phyloP scores from a whole-genome alignment of 345 rosid species.

The Brassica carinata region DNA sequence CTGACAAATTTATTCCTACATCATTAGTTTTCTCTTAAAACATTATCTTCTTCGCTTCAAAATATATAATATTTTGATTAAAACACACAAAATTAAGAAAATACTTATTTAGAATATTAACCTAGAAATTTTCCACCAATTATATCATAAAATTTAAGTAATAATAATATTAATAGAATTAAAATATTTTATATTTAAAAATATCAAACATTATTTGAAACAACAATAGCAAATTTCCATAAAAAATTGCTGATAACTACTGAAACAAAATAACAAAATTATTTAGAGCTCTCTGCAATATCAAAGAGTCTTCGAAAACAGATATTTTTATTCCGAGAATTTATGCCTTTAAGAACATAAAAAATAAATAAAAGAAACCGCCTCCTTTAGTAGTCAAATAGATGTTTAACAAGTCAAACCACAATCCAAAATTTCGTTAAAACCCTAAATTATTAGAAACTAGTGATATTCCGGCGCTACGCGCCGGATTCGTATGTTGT shows the following conservation, averaged over 20 bases:
- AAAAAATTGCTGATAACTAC: not conserved
- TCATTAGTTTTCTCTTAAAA: not conserved
- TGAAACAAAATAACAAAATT: not conserved
- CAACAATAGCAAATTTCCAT: not conserved
- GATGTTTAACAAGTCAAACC: constrained; percentile 8
- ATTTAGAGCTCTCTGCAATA: constrained; percentile 6
- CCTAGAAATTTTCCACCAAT: no score
- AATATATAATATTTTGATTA: not conserved
- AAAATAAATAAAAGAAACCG: not conserved
- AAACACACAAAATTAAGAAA: not conserved
- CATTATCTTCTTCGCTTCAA: not conserved
- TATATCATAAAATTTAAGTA: no score
- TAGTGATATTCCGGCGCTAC: no score
- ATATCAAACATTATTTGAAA: not conserved
- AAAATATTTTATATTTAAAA: not conserved
- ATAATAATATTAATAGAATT: no score
- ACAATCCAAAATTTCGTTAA: not conserved
- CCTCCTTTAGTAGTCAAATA: constrained; percentile 12
- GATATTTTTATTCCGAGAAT: constrained; percentile 3
- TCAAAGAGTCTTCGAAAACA: constrained; percentile 6
- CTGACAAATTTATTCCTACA: not conserved
- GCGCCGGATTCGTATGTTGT: no score
- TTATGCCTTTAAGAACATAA: not conserved
- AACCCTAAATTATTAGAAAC: not conserved
- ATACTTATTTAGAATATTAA: no score